phyloP scores from a whole-genome alignment of 2,329 filamentous ascomycete genomes.

The Tolypocladium ophioglossoides region DNA sequence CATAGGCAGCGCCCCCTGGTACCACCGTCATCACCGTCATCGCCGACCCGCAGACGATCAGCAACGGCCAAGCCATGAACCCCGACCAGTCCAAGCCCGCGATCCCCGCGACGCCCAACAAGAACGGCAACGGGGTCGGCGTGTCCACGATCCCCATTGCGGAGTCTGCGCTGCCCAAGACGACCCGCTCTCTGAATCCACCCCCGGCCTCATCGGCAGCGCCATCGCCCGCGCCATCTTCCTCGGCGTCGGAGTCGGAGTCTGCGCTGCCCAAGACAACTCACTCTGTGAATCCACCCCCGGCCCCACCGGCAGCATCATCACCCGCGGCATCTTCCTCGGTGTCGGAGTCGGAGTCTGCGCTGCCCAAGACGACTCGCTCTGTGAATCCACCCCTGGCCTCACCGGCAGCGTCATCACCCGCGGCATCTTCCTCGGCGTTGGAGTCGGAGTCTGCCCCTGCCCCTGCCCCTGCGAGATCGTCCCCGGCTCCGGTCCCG shows the following conservation, averaged over 20 bases:
- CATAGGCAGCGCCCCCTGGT: not conserved
- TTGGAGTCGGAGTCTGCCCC: slow-evolving; percentile 3
- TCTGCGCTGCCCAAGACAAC: slow-evolving; percentile 18
- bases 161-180: slow-evolving; percentile 14
- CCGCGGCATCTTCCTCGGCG: not conserved
- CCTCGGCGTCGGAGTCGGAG: too few relatives aligned
- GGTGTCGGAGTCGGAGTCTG: too few relatives aligned
- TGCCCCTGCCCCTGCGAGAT: not conserved
- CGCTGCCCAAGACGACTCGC: slow-evolving; percentile 18
- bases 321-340: not conserved
- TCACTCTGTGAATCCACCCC: slow-evolving; percentile 1
- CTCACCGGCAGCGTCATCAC: not conserved
- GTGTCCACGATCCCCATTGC: slow-evolving; percentile 19
- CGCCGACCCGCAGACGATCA: not conserved
- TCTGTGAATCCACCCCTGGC: not conserved
- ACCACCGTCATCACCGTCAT: not conserved
- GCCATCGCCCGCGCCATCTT: too few relatives aligned
- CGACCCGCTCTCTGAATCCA: slow-evolving; percentile 10
- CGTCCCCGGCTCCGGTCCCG: not conserved
- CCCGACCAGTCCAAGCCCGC: not conserved
- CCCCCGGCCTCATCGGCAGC: too few relatives aligned
- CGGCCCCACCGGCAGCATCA: not conserved
- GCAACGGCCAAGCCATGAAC: not conserved
- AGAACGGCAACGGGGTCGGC: slow-evolving; percentile 15
- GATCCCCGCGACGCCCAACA: slow-evolving; percentile 3